Conservation (phyloP, 2,329 filamentous ascomycete species). For the Neofusicoccum parvum region DNA sequence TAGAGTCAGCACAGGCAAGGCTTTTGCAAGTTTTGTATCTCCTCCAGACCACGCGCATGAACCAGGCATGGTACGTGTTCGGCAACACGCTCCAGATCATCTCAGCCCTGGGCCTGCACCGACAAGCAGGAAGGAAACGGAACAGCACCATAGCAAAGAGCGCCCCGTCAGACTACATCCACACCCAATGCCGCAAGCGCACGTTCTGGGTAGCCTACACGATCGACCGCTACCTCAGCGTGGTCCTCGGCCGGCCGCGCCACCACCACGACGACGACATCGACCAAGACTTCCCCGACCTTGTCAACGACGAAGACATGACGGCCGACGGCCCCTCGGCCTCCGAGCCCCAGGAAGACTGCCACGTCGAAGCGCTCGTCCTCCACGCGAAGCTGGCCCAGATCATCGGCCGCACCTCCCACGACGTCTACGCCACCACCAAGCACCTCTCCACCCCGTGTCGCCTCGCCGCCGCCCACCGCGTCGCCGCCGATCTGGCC, state of each 20-base stretch:
- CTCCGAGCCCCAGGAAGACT: slow-evolving; percentile 41
- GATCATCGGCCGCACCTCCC: slow-evolving; percentile 35
- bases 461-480: slow-evolving; percentile 42
- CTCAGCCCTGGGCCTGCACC: slow-evolving; percentile 49
- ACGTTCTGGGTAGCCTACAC: slow-evolving; percentile 66
- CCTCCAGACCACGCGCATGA: slow-evolving; percentile 60
- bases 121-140: slow-evolving; percentile 40
- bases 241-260: slow-evolving; percentile 63
- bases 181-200: slow-evolving; percentile 57
- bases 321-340: slow-evolving; percentile 42
- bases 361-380: slow-evolving; percentile 52
- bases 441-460: slow-evolving; percentile 37
- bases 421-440: slow-evolving; percentile 37
- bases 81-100: slow-evolving; percentile 59
- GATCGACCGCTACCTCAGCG: slow-evolving; percentile 64
- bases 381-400: slow-evolving; percentile 48
- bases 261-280: slow-evolving; percentile 66
- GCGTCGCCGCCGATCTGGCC: slow-evolving; percentile 41
- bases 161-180: slow-evolving; percentile 45
- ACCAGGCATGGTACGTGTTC: slow-evolving; percentile 63
- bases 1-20: slow-evolving; percentile 61
- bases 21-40: slow-evolving; percentile 62
- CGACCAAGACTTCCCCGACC: slow-evolving; percentile 61
- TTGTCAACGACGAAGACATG: slow-evolving; percentile 61
- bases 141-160: slow-evolving; percentile 29